Evolutionary conservation across 495 filamentous ascomycete genomes (phyloP).

Genomic region (Tetracladium setigerum): DNA sequence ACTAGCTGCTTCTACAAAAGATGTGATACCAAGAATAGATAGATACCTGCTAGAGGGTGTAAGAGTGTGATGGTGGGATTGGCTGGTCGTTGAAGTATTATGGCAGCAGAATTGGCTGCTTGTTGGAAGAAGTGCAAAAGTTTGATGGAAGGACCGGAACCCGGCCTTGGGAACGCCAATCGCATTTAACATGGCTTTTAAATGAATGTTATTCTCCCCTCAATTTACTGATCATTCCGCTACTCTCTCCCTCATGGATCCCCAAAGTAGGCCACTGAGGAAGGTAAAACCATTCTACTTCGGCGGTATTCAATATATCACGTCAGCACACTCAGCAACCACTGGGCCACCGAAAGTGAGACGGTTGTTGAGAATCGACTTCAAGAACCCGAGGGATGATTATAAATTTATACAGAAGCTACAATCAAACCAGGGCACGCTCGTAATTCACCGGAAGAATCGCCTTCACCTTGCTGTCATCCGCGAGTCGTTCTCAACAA

Average conservation of each 20-base stretch:
- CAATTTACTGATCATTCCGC: neutral
- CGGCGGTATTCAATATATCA: constrained; percentile 2
- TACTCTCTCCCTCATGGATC: constrained; percentile 3
- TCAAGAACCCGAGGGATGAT: constrained; percentile 9
- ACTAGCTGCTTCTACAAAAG: too few relatives aligned
- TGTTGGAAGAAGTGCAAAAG: too few relatives aligned
- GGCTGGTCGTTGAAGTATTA: too few relatives aligned
- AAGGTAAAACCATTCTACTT: constrained; percentile 11
- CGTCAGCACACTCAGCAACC: neutral
- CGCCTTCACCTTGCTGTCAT: constrained; percentile 10
- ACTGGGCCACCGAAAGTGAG: constrained; percentile 4
- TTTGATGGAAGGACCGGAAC: too few relatives aligned
- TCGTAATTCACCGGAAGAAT: constrained; percentile 4
- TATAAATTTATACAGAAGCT: constrained; percentile 6
- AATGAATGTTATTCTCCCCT: neutral
- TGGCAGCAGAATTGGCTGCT: too few relatives aligned
- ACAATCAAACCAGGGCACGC: constrained; percentile 7
- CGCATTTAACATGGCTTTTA: neutral
- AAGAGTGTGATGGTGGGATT: too few relatives aligned
- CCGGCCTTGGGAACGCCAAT: neutral
- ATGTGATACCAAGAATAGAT: too few relatives aligned
- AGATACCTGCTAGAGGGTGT: too few relatives aligned
- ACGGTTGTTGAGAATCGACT: constrained; percentile 11
- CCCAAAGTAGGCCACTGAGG: constrained; percentile 1
- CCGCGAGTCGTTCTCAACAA: constrained; percentile 11